A percentile compares a stretch with the other conserved stretches of the same genome.
Evolutionary conservation across 176 grass and related monocot genomes (phyloP).

Genomic region (Aegilops tauschii): DNA sequence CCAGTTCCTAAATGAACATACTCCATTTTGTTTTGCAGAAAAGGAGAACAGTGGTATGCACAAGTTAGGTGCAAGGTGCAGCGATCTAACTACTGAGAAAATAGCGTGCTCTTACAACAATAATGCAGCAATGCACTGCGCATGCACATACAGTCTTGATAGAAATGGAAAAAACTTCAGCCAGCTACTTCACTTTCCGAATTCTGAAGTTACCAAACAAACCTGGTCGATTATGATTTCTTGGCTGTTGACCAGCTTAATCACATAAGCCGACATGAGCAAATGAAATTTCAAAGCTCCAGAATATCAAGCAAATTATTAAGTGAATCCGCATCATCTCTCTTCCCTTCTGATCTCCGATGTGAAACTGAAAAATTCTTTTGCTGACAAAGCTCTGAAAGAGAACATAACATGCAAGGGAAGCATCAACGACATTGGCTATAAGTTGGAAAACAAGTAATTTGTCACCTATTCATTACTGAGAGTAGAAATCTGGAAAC

Average conservation of each 20-base stretch:
- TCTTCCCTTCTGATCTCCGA: constrained; percentile 25
- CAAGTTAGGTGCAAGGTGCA: not conserved
- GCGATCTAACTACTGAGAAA: not conserved
- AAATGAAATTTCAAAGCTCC: not conserved
- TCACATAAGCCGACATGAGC: not conserved
- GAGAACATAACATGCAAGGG: constrained; percentile 17
- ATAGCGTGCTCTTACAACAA: not conserved
- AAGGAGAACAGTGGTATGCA: not conserved
- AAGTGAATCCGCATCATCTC: not conserved
- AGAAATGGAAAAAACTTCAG: not conserved
- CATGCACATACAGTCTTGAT: not conserved
- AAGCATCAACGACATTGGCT: not conserved
- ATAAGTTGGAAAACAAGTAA: not conserved
- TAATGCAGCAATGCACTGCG: not conserved
- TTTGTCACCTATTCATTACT: not conserved
- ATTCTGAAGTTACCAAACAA: constrained; percentile 11
- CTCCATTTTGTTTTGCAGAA: not conserved
- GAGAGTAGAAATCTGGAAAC: not conserved
- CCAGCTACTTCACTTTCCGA: not conserved
- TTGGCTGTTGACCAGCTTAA: not conserved
- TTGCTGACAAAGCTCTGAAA: constrained; percentile 47
- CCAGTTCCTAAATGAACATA: not conserved
- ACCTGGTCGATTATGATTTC: not conserved
- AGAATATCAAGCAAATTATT: not conserved
- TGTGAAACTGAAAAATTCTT: constrained; percentile 43